Evolutionary conservation across 2,329 filamentous ascomycete genomes (phyloP), one percentile per base, ranked within the genome.

Genomic region (Scedosporium apiospermum): DNA sequence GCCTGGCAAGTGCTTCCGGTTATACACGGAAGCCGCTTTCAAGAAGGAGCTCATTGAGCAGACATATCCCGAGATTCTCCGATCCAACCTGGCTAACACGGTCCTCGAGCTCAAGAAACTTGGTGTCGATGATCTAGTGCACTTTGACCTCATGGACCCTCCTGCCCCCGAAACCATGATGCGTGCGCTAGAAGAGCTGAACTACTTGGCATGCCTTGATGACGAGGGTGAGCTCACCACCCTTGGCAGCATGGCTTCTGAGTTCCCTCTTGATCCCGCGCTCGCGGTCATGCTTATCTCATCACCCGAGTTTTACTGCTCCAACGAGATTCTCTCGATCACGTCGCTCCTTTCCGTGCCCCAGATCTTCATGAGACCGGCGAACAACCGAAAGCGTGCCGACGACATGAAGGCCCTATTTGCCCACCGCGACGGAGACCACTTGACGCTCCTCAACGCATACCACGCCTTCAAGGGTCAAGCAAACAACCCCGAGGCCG

Each of bases 111-210:
- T 99, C 71, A 98, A 98, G 82, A 98, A 99, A 78, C 87, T 99
- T 46, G 95, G 95, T 55, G 87, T 99, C 30, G 87, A 96, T 68
- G 95, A 99, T 75, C 81, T 99, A 59, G 95, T 99, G 10, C 95
- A 99, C 76, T 99, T 99, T 71, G 96, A 99, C 73, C 82, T 99
- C 58, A 98, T 99, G 93, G 95, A 99, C 69, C 95, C 95, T 26
- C 95, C 95, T 0, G 93, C 96, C 1, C 96, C 95, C 0, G 96
- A 99, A 78, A 99, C 96, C 9, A 88, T 99, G 75, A 99, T 99
- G 93, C 87, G 96, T 68, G 95, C 95, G 3, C 80, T 99, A 23
- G 95, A 99, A 75, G 95, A 99, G 77, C 86, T 99, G 63, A 99
- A 99, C 76, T 99, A 97, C 73, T 83, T 99, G 16, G 92, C 93